phyloP scores from a whole-genome alignment of 352 stramenopile species.

The Elongisporangium senticosum region DNA sequence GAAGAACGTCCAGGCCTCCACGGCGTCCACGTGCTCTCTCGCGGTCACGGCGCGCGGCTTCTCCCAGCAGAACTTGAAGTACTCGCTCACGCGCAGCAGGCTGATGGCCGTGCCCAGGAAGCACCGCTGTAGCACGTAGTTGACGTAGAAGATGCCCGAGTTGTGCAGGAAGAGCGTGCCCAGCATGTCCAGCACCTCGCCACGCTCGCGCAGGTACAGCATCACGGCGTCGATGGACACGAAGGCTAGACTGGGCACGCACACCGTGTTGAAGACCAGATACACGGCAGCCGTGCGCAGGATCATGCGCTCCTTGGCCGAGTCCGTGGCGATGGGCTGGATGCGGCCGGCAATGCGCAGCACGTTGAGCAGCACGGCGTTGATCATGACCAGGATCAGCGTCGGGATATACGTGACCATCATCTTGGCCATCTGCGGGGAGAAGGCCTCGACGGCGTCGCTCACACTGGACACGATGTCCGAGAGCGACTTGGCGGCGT shows the following conservation, averaged over 20 bases:
- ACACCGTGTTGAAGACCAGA: slow-evolving; percentile 87
- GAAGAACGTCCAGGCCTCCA: slow-evolving; percentile 79
- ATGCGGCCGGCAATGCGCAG: slow-evolving; percentile 76
- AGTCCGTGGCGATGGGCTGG: slow-evolving; percentile 81
- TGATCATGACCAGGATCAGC: slow-evolving; percentile 86
- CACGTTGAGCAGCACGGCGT: slow-evolving; percentile 80
- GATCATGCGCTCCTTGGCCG: slow-evolving; percentile 79
- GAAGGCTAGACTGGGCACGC: slow-evolving; percentile 80
- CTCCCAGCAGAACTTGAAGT: slow-evolving; percentile 74
- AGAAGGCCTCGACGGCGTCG: slow-evolving; percentile 50
- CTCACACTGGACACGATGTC: slow-evolving; percentile 58
- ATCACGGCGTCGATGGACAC: slow-evolving; percentile 83
- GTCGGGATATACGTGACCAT: slow-evolving; percentile 76
- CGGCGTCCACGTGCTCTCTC: slow-evolving; percentile 57
- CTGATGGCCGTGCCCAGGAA: slow-evolving; percentile 78
- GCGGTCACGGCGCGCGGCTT: slow-evolving; percentile 73
- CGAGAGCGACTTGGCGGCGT: slow-evolving; percentile 56
- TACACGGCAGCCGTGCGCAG: slow-evolving; percentile 74
- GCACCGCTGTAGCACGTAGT: slow-evolving; percentile 80
- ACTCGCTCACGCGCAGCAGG: slow-evolving; percentile 71
- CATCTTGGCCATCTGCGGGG: slow-evolving; percentile 77
- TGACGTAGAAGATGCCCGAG: slow-evolving; percentile 86
- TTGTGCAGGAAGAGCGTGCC: slow-evolving; percentile 85
- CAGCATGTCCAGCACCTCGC: slow-evolving; percentile 73
- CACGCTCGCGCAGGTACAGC: slow-evolving; percentile 69